Base-by-base conservation (phyloP, 106 monocot species). In the Gastrodia elata region DNA sequence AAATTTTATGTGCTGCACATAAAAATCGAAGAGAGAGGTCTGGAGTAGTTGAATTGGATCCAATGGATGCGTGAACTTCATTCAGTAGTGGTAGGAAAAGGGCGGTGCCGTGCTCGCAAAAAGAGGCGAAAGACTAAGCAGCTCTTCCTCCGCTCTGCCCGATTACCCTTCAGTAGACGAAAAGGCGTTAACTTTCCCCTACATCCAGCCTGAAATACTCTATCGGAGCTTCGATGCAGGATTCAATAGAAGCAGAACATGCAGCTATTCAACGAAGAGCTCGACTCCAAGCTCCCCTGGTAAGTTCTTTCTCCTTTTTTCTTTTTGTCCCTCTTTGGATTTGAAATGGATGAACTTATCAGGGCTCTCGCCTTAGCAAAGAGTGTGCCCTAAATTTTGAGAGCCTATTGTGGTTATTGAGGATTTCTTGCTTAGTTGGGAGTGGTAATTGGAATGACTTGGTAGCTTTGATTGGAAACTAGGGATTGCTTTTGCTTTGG, bases 241-340 rank as follows among this genome's bases (percentile, higher is more conserved):
- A 20, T 38, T 35, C 69, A 3, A 25, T 41, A 0, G 69, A 69
- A 40, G 40, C 40, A 22, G 33, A 22, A 22, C 69, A 39, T 24
- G 8, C 40, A 6, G 38, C 4, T 39, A 26, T 25, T 3, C 39
- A 15, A 15, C 39, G 40, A 69, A 35, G 39, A 13, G 25, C 35
- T 35, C 69, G 69, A 69, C 3, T 69, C 40, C 69, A 69, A 39
- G 69, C 69, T 69, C 69, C 69, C 24, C 38, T 69, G 39, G 69
- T 39, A 69, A 40, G 69, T 69, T 5, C 24, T 69, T 27, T 11
- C n/a, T 39, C 24, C 26, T 38, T 65, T 18, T 27, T 1, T 33
- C 11, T 32, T 13, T 40, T 40, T 40, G 39, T 69, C 0, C 0
- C 25, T 39, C 41, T 11, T 9, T 11, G 26, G 25, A 69, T 69